These are phyloP conservation scores for Capillidium rhysosporum DNA, from an alignment of 371 early-diverging fungal genomes.

Conservation along the genomic window DNA sequence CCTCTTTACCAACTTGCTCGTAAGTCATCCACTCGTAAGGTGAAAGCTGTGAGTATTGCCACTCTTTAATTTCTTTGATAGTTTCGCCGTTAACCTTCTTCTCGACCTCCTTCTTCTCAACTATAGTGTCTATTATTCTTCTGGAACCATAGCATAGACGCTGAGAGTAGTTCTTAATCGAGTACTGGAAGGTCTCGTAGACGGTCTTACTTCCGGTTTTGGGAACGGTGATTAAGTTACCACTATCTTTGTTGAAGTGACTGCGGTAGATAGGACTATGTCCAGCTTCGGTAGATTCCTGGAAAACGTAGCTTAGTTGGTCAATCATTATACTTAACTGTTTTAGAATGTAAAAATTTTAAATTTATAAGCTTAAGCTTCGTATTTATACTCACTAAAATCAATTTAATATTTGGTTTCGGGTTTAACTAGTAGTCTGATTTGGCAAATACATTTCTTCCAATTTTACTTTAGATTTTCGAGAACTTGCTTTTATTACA, in stretches of 20 bases:
- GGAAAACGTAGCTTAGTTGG: too few species aligned
- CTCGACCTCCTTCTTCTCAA: constrained; percentile 53
- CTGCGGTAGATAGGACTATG: constrained; percentile 3
- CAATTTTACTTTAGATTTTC: too few species aligned
- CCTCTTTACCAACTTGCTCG: constrained; percentile 25
- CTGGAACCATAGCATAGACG: constrained; percentile 38
- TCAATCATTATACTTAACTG: too few species aligned
- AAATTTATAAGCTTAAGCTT: too few species aligned
- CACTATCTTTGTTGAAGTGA: background rate
- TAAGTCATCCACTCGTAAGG: constrained; percentile 43
- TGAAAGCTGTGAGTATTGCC: constrained; percentile 56
- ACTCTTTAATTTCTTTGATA: constrained; percentile 43
- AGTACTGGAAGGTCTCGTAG: background rate
- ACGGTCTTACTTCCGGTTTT: background rate
- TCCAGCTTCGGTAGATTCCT: background rate
- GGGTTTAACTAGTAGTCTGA: too few species aligned
- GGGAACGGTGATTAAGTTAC: background rate
- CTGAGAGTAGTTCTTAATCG: background rate
- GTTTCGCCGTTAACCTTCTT: constrained; percentile 37
- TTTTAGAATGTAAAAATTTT: too few species aligned
- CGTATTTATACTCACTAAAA: too few species aligned
- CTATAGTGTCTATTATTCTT: constrained; percentile 28
- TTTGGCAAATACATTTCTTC: too few species aligned
- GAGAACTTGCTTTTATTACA: too few species aligned
- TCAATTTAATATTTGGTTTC: too few species aligned